Evolutionary conservation across 352 stramenopile genomes (phyloP).

Genomic region (Hyaloperonospora brassicae): DNA sequence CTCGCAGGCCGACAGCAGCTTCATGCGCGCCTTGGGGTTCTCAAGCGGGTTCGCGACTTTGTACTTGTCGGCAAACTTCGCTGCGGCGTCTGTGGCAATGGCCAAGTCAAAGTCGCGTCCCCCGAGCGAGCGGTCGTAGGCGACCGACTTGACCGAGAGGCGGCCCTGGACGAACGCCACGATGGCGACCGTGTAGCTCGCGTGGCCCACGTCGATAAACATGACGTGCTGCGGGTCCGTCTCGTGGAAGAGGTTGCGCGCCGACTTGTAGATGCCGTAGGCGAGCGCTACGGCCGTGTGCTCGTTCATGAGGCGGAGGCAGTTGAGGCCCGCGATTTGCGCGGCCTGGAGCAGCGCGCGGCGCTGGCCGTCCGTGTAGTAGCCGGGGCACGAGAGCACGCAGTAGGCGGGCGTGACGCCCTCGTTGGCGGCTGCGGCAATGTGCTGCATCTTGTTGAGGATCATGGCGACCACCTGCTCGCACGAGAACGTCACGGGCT

Average conservation of each 20-base stretch:
- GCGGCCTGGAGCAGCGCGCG: conserved; percentile 89
- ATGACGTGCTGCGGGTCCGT: conserved; percentile 94
- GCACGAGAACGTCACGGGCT: conserved; percentile 86
- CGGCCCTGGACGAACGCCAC: conserved; percentile 93
- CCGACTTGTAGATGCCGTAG: conserved; percentile 95
- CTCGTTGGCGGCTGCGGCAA: conserved; percentile 90
- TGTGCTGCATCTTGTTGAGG: conserved; percentile 94
- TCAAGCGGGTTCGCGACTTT: conserved; percentile 84
- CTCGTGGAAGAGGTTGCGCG: conserved; percentile 91
- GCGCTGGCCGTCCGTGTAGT: conserved; percentile 96
- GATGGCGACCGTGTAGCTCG: conserved; percentile 88
- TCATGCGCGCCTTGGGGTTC: conserved; percentile 92
- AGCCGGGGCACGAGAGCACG: conserved; percentile 94
- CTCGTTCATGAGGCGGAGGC: conserved; percentile 97
- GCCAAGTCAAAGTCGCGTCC: conserved; percentile 95
- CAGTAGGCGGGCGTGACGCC: conserved; percentile 83
- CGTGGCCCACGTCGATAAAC: conserved; percentile 98
- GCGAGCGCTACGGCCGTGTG: conserved; percentile 92
- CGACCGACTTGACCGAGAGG: conserved; percentile 90
- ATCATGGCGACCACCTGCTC: conserved; percentile 97
- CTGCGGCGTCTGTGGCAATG: conserved; percentile 91
- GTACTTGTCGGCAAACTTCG: conserved; percentile 96
- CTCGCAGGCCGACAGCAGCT: conserved; percentile 95
- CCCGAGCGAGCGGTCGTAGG: conserved; percentile 93
- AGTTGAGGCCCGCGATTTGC: conserved; percentile 93